Evolutionary conservation across 2,329 filamentous ascomycete species (phyloP), one percentile per base, ranked within the genome.

Genomic region (Coleophoma eucalyptorum): DNA sequence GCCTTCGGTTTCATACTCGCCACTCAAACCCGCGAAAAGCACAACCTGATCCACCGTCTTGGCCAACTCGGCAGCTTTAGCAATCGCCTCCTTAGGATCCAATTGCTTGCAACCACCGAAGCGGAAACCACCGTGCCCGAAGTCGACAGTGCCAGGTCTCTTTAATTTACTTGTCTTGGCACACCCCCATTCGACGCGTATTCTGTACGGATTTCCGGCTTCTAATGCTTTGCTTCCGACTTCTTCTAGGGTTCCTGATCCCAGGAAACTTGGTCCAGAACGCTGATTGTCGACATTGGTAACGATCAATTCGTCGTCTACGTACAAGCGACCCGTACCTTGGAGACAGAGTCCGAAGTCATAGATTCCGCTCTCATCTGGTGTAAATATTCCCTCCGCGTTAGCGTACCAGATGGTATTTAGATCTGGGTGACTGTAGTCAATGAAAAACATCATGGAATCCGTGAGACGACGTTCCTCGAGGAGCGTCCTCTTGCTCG

Each of bases 1-100:
- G 33, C 86, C 86, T 68, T 91, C 88, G 0, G 84, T 87, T 65
- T 91, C 88, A 59, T 61, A 66, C 46, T 2, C 37, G 32, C 43
- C 43, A 42, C 49, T 91, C 43, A 92, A 77, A 2, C 89, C 89
- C 1, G 84, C 84, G 61, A 88, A 87, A 48, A 92, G 72, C 52
- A 93, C 76, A 46, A 90, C 88, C 61, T 90, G 85, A 48, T 91
- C 87, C 1, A 84, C 83, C 38, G 78, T 74, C 62, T 75, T 77
- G 33, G 89, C 89, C 6, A 86, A 73, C 26, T 78, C 73, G 1
- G 87, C 84, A 0, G 89, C 87, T 52, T 82, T 75, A 42, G 76
- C 69, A 49, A 90, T 83, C 60, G 84, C 78, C n/a, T 75, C 73
- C 51, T 78, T 66, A 43, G 75, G 68, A 54, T 81, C 74, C 34